Base-by-base conservation (phyloP, 2,329 filamentous ascomycete genomes). In the Thelonectria blattea region DNA sequence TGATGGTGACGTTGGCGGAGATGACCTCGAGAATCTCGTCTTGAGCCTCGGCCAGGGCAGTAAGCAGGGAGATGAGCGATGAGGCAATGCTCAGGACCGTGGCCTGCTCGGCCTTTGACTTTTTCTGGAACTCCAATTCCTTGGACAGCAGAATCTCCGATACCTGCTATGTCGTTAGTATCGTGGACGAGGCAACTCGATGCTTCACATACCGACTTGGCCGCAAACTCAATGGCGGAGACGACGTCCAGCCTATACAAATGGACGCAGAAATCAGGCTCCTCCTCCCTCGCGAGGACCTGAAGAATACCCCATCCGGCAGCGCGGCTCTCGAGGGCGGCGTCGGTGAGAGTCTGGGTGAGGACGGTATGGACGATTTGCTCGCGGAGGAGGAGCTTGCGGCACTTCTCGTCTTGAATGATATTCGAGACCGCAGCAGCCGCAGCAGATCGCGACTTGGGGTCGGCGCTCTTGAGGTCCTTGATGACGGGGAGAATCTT, bases 251-350 rank as follows among this genome's bases (percentile, higher is more conserved):
- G 77, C 45, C 88, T 79, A 68, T 83, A 89, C 58, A 91, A 73
- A 66, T 90, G 87, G 18, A 90, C 77, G 63, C 86, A 88, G 60
- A 90, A 90, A 68, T 89, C 88, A 12, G 83, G 78, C 66, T 88
- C 87, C 72, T 90, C 88, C 69, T 88, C 84, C 63, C 84, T 78
- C 2, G 83, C 84, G 54, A 91, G 78, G 43, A 85, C 81, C 64
- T 83, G 81, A 53, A 91, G 76, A 64, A 90, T 88, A 12, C 84
- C 83, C 88, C 88, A 91, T n/a, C 86, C 88, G 18, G 87, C 85
- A 45, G 86, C 84, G 49, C 85, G 81, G 67, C 85, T 86, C 74
- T 90, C 87, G 53, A 88, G 77, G 58, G 81, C 85, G 39, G 82
- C 77, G 70, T 91, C 88, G 22, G 85, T 87, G 57, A 90, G 75